These are phyloP conservation scores for Zygoascus sp. DNA, from an alignment of 1,139 yeast species.

Conservation along the genomic window DNA sequence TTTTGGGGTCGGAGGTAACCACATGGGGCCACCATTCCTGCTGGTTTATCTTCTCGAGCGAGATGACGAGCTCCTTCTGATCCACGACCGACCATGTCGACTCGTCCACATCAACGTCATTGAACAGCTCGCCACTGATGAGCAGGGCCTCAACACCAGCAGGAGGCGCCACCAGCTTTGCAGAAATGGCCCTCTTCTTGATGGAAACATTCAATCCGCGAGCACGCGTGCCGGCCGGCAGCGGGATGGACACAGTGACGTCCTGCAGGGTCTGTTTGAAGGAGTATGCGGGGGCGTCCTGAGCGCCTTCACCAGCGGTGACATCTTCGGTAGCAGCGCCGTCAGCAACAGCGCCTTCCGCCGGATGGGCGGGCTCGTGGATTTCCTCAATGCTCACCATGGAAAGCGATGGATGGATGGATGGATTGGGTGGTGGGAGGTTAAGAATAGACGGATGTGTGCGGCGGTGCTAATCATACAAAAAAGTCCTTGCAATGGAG, in stretches of 20 bases:
- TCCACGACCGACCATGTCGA: constrained; percentile 44
- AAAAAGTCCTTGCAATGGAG: too few species aligned
- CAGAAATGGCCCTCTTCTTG: constrained; percentile 26
- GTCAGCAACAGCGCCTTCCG: too few species aligned
- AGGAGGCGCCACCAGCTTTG: constrained; percentile 25
- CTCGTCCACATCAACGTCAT: constrained; percentile 35
- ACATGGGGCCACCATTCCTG: constrained; percentile 48
- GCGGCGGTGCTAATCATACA: too few species aligned
- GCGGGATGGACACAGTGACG: constrained; percentile 35
- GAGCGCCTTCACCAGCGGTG: too few species aligned
- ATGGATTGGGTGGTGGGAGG: too few species aligned
- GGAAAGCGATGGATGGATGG: background rate
- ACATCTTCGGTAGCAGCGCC: too few species aligned
- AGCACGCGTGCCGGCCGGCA: constrained; percentile 37
- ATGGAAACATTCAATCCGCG: constrained; percentile 34
- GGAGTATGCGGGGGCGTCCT: constrained; percentile 28
- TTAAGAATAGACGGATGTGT: background rate
- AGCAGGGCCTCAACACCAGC: constrained; percentile 24
- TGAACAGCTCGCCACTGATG: constrained; percentile 37
- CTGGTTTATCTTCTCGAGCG: constrained; percentile 38
- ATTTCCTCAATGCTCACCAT: constrained; percentile 4
- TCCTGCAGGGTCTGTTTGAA: constrained; percentile 43
- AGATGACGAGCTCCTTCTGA: constrained; percentile 35
- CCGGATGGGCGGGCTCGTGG: too few species aligned
- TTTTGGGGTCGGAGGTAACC: constrained; percentile 40